phyloP scores from a whole-genome alignment of 2,329 filamentous ascomycete species.

The Decorospora gaudefroyi region DNA sequence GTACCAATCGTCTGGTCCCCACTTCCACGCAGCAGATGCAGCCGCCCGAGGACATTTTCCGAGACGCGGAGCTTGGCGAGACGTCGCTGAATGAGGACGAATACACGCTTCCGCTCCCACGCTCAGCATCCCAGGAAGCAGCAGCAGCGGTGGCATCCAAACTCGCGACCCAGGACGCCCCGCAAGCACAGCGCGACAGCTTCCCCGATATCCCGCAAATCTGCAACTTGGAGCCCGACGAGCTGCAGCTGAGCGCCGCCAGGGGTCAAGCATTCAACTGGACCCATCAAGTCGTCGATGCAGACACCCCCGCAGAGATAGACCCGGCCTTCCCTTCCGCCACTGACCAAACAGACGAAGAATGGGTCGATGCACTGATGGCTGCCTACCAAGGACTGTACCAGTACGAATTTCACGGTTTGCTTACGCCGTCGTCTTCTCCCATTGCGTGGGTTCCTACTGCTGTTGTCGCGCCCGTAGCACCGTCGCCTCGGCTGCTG shows the following conservation, averaged over 20 bases:
- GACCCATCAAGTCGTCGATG: neutral
- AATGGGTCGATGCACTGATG: slow-evolving; percentile 5
- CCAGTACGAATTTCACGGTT: neutral
- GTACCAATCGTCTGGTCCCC: neutral
- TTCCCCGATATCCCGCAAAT: slow-evolving; percentile 2
- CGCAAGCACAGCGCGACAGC: neutral
- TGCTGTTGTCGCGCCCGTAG: neutral
- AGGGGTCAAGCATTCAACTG: neutral
- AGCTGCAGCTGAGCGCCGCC: neutral
- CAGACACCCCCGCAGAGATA: too few relatives aligned
- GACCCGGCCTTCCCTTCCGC: too few relatives aligned
- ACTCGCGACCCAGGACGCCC: neutral
- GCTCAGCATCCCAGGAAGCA: neutral
- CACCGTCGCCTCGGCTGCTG: neutral
- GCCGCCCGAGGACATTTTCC: neutral
- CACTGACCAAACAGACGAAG: neutral
- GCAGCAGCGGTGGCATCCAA: slow-evolving; percentile 2
- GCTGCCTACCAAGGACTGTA: slow-evolving; percentile 7
- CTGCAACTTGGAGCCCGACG: neutral
- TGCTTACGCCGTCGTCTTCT: too few relatives aligned
- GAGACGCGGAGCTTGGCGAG: too few relatives aligned
- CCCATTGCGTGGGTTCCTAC: too few relatives aligned
- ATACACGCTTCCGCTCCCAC: neutral
- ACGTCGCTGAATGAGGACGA: too few relatives aligned
- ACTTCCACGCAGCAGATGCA: neutral